Evolutionary conservation across 805 yeast species (phyloP).

Genomic region (Lachancea fermentati): DNA sequence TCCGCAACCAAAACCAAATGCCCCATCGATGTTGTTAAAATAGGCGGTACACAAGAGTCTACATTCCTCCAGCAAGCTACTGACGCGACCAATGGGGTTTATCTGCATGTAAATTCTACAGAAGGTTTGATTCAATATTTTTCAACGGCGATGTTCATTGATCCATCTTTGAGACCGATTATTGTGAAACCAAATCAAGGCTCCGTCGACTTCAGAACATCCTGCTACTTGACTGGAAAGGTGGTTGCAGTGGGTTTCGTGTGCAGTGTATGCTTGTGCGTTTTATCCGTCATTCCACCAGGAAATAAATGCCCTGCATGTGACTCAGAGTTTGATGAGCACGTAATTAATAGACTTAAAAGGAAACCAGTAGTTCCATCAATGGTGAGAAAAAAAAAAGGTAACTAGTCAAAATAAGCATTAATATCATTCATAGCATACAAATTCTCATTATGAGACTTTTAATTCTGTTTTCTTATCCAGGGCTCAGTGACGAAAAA

Average conservation of each 20-base stretch:
- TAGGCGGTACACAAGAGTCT: constrained; percentile 46
- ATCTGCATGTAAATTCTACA: constrained; percentile 61
- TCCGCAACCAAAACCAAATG: constrained; percentile 91
- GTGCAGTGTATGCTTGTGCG: constrained; percentile 88
- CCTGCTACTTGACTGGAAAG: constrained; percentile 86
- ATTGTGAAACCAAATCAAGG: constrained; percentile 77
- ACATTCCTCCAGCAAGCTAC: constrained; percentile 93
- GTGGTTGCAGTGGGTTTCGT: constrained; percentile 92
- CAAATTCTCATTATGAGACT: no score
- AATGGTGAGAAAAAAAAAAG: constrained; percentile 32
- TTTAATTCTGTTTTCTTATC: neutral
- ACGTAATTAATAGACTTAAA: constrained; percentile 50
- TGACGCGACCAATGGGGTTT: constrained; percentile 90
- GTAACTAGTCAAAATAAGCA: constrained; percentile 5
- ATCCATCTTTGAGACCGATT: constrained; percentile 73
- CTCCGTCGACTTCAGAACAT: constrained; percentile 88
- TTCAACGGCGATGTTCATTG: constrained; percentile 76
- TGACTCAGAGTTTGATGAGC: constrained; percentile 66
- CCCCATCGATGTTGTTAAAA: constrained; percentile 85
- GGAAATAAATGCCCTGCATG: constrained; percentile 79
- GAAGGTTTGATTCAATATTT: constrained; percentile 79
- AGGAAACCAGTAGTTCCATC: constrained; percentile 52
- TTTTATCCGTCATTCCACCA: constrained; percentile 62
- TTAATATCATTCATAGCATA: no score
- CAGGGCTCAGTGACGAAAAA: no score